Conservation (phyloP, 768 basidiomycete genomes). For the Lactarius evosmus region DNA sequence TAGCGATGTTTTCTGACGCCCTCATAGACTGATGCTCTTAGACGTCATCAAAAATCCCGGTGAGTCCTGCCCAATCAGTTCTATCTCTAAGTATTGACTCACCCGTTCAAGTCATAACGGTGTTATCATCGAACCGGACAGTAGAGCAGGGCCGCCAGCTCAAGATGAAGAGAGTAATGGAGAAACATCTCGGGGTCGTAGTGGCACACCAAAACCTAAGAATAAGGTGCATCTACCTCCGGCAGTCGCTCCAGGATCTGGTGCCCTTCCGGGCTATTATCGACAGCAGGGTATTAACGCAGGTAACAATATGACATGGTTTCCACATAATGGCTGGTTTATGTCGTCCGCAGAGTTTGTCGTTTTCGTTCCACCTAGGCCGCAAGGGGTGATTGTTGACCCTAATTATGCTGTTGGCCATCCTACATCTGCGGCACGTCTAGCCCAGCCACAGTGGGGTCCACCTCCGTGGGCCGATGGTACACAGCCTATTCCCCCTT, state of each 20-base stretch:
- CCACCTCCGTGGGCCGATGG: slow-evolving; percentile 41
- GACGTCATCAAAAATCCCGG: slow-evolving; percentile 79
- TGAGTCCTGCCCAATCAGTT: slow-evolving; percentile 34
- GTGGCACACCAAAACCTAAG: slow-evolving; percentile 47
- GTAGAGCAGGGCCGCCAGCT: slow-evolving; percentile 31
- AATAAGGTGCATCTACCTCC: slow-evolving; percentile 33
- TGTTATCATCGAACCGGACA: slow-evolving; percentile 52
- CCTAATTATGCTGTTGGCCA: slow-evolving; percentile 44
- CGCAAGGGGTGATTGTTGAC: slow-evolving; percentile 43
- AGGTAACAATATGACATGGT: slow-evolving; percentile 34
- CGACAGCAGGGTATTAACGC: slow-evolving; percentile 56
- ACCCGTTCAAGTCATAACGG: slow-evolving; percentile 55
- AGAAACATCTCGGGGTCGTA: slow-evolving; percentile 47
- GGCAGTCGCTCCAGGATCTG: slow-evolving; percentile 38
- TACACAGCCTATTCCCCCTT: slow-evolving; percentile 29
- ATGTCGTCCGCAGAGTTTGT: slow-evolving; percentile 13
- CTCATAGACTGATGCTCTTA: slow-evolving; percentile 71
- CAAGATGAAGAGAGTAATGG: slow-evolving; percentile 31
- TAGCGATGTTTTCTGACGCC: slow-evolving; percentile 1
- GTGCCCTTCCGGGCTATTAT: slow-evolving; percentile 56
- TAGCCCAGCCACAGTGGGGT: slow-evolving; percentile 34
- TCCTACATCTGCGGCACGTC: slow-evolving; percentile 53
- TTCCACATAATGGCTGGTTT: slow-evolving; percentile 1
- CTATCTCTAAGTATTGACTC: slow-evolving; percentile 14
- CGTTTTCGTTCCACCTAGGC: slow-evolving; percentile 30